These are phyloP conservation scores for Pestalotiopsis sp. DNA, from an alignment of 2,329 filamentous ascomycete species.

Conservation along the genomic window DNA sequence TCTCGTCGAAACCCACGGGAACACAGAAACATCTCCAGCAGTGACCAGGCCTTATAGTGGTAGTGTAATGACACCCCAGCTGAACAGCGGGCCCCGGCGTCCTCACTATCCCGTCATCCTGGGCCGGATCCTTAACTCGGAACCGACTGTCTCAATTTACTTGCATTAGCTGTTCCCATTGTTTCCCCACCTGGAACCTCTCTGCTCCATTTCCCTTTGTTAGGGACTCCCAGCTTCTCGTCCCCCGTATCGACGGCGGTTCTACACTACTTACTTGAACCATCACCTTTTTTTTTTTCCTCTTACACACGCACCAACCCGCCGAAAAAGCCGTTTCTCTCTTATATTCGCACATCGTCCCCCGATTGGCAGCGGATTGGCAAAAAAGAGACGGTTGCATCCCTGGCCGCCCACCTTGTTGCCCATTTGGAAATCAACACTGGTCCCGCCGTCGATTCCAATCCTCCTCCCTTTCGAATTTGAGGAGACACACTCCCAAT, in stretches of 20 bases:
- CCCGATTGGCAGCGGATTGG: background rate
- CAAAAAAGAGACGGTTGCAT: background rate
- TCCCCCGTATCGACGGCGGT: background rate
- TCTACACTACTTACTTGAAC: background rate
- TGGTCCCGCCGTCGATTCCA: background rate
- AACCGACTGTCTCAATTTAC: constrained; percentile 6
- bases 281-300: background rate
- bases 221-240: background rate
- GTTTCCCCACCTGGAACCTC: background rate
- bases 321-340: constrained; percentile 3
- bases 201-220: constrained; percentile 4
- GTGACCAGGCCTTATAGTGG: too few species aligned
- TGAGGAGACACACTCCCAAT: background rate
- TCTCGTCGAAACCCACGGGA: background rate
- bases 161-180: constrained; percentile 8
- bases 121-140: constrained; percentile 1
- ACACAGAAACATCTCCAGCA: background rate
- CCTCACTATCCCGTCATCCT: background rate
- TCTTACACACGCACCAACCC: background rate
- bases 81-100: background rate
- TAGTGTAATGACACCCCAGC: background rate
- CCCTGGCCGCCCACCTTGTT: background rate
- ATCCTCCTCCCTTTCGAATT: background rate
- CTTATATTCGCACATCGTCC: background rate
- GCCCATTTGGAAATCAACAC: background rate